Evolutionary conservation across 768 basidiomycete genomes (phyloP).

Genomic region (Boletales sp.): DNA sequence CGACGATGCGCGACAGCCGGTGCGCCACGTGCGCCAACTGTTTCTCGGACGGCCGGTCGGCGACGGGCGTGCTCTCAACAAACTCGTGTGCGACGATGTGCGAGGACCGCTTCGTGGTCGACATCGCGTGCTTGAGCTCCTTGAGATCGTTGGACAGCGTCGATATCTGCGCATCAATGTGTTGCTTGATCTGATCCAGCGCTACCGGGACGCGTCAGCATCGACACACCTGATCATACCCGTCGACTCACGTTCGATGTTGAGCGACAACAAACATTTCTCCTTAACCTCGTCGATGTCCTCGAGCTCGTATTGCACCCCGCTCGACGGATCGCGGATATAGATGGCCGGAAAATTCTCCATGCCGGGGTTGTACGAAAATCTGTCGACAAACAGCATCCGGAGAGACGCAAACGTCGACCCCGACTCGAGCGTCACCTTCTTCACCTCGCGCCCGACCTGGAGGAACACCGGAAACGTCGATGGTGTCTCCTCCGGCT

Average conservation of each 20-base stretch:
- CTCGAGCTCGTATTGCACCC: conserved; percentile 94
- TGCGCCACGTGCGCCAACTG: conserved; percentile 73
- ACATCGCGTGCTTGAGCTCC: conserved; percentile 71
- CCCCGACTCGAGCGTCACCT: conserved; percentile 66
- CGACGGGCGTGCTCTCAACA: conserved; percentile 61
- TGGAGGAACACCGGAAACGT: conserved; percentile 81
- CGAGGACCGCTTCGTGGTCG: conserved; percentile 52
- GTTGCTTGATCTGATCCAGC: conserved; percentile 97
- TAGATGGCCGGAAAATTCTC: conserved; percentile 96
- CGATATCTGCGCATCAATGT: conserved; percentile 91
- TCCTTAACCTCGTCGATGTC: conserved; percentile 91
- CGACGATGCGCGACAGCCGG: conserved; percentile 68
- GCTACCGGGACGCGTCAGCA: conserved; percentile 43
- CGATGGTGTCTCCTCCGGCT: conserved; percentile 16
- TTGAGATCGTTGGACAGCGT: conserved; percentile 83
- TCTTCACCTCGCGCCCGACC: conserved; percentile 88
- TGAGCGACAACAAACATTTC: conserved; percentile 83
- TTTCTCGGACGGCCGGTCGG: conserved; percentile 67
- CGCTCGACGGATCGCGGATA: conserved; percentile 86
- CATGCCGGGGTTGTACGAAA: conserved; percentile 88
- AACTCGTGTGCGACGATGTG: conserved; percentile 53
- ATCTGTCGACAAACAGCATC: conserved; percentile 90
- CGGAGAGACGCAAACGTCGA: conserved; percentile 72
- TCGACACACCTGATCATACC: background rate
- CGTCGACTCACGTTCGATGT: conserved; percentile 85